Evolutionary conservation across 2,329 filamentous ascomycete species (phyloP), one percentile per base, ranked within the genome.

Genomic region (Cladobotryum mycophilum): DNA sequence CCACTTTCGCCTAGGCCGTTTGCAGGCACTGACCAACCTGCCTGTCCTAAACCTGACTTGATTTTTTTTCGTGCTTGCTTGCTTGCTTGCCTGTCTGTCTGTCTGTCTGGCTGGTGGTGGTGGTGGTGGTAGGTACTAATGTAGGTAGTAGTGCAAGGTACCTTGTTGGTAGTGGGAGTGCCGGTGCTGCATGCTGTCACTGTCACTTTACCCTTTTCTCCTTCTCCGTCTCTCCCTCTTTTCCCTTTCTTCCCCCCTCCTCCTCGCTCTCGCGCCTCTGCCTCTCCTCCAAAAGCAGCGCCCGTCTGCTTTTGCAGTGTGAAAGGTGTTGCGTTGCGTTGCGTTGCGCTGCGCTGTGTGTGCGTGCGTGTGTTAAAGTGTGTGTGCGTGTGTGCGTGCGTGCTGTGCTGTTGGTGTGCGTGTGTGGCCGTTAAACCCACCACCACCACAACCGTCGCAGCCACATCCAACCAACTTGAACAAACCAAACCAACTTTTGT

Each of bases 401-500:
- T 11, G 25, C 9, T 30, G 25, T 11, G 25, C 8, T 30, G 25
- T 11, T 7, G 6, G 25, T 11, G 25, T 30, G 25, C 25, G 25
- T 11, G 25, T 30, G 25, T 30, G 25, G 25, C 25, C 25, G 25
- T 30, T 30, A 30, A 30, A 30, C 17, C 46, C 35, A 49, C 47
- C 47, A 49, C 41, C 50, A 52, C 47, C 41, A 45, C 49, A 45
- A 34, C 25, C 42, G 43, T 45, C 13, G 20, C 36, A n/a, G 17
- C 36, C 36, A 38, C 36, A 12, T n/a, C 36, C 36, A n/a, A 38
- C 36, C 36, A 38, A 30, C 25, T 30, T 30, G 25, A 30, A 30
- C 25, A 30, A 30, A 30, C 25, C 25, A 30, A 30, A 30, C 25
- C 25, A 30, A 30, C 25, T 30, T 30, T 30, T 30, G 25, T 30